Evolutionary conservation across 257 asterid species (phyloP).

Genomic region (Rhazya stricta): DNA sequence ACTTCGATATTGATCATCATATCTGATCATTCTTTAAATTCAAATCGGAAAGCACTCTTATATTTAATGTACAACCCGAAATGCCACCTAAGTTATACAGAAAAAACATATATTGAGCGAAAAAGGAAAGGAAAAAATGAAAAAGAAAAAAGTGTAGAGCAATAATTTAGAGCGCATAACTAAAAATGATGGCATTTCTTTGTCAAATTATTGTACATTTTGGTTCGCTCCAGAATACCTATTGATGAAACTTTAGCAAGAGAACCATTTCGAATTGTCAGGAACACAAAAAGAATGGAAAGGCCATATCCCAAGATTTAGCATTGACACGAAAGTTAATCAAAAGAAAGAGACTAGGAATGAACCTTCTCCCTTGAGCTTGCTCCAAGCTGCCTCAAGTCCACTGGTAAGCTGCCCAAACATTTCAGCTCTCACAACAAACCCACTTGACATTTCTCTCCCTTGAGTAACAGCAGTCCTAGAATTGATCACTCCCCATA

Average conservation of each 20-base stretch:
- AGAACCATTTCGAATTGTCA: not conserved
- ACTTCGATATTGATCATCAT: not conserved
- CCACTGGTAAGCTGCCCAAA: conserved; percentile 91
- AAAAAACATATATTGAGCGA: not conserved
- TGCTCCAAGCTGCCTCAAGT: conserved; percentile 91
- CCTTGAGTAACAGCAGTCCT: conserved; percentile 20
- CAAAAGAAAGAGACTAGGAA: not conserved
- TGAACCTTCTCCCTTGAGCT: conserved; percentile 95
- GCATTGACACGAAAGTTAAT: not conserved
- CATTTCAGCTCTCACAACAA: conserved; percentile 78
- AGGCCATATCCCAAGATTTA: not conserved
- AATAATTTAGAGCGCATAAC: no score
- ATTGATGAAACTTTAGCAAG: not conserved
- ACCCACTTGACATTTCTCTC: conserved; percentile 39
- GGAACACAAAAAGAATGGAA: not conserved
- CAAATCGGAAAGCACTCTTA: not conserved
- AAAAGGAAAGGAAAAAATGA: not conserved
- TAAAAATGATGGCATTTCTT: not conserved
- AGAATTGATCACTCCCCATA: conserved; percentile 61
- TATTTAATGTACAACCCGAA: not conserved
- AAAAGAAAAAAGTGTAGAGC: not conserved
- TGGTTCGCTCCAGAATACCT: not conserved
- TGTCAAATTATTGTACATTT: not conserved
- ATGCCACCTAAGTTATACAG: not conserved
- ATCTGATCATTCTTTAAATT: not conserved